Conservation (phyloP, 495 filamentous ascomycete species). For the Hapsidospora chrysogenum region DNA sequence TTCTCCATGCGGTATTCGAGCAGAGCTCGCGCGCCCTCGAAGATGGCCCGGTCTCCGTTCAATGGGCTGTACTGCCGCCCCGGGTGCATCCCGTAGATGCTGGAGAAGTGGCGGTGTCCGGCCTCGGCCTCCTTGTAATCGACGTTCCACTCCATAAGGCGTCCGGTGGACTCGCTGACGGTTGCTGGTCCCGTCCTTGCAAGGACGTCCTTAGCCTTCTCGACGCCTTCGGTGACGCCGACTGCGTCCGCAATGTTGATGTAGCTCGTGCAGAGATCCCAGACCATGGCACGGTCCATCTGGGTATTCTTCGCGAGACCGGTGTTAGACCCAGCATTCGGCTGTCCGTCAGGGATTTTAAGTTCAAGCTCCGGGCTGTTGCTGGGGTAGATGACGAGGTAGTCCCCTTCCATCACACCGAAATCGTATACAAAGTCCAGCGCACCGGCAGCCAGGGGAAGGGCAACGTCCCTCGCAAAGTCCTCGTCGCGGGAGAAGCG, state of each 20-base stretch:
- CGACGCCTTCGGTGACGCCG: constrained; percentile 5
- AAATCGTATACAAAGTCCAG: too few relatives aligned
- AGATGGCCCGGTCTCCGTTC: constrained; percentile 3
- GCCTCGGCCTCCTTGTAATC: constrained; percentile 30
- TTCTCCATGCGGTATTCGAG: constrained; percentile 18
- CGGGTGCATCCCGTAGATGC: constrained; percentile 26
- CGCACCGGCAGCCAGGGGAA: too few relatives aligned
- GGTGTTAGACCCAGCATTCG: constrained; percentile 10
- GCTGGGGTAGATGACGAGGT: constrained; percentile 14
- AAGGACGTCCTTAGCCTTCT: constrained; percentile 7
- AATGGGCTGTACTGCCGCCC: neutral
- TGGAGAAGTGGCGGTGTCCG: constrained; percentile 31
- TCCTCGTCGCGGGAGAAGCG: constrained; percentile 18
- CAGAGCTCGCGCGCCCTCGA: constrained; percentile 16
- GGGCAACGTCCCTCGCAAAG: constrained; percentile 17
- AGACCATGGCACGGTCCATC: constrained; percentile 20
- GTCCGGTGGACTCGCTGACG: constrained; percentile 19
- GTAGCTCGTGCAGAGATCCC: constrained; percentile 20
- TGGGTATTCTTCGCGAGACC: constrained; percentile 12
- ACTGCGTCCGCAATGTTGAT: constrained; percentile 11
- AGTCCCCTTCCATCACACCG: too few relatives aligned
- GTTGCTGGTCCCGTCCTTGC: constrained; percentile 9
- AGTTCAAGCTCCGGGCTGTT: constrained; percentile 32
- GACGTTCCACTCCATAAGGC: constrained; percentile 30
- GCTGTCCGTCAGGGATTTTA: constrained; percentile 27